Conservation (phyloP, 306 rosid species). For the Prunus dulcis region DNA sequence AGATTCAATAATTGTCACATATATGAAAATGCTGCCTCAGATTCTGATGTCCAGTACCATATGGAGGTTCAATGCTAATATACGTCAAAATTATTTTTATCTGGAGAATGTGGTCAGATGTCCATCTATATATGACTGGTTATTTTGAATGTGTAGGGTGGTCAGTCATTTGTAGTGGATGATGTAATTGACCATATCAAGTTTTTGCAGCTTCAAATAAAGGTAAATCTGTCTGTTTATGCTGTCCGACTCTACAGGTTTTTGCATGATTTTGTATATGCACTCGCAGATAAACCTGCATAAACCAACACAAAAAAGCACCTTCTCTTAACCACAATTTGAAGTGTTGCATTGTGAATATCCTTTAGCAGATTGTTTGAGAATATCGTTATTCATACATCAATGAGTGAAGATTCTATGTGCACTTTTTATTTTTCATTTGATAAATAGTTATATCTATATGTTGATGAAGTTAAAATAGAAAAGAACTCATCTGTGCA, state of each 20-base stretch:
- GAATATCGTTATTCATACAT: not conserved
- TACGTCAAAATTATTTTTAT: not conserved
- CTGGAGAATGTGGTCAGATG: not conserved
- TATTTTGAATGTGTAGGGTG: slow-evolving; percentile 50
- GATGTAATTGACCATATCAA: slow-evolving; percentile 81
- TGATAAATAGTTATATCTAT: not conserved
- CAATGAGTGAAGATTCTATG: not conserved
- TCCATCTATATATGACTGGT: slow-evolving; percentile 2
- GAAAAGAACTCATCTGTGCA: slow-evolving; percentile 27
- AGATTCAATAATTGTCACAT: too few relatives aligned
- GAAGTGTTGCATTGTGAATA: not conserved
- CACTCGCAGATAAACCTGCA: not conserved
- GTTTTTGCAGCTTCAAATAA: slow-evolving; percentile 71
- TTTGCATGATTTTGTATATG: not conserved
- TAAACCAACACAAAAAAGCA: not conserved
- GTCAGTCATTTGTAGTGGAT: slow-evolving; percentile 60
- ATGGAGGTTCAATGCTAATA: not conserved
- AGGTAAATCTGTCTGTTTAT: slow-evolving; percentile 43
- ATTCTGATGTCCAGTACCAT: not conserved
- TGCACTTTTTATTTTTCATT: not conserved
- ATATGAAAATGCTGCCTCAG: not conserved
- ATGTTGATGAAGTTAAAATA: not conserved
- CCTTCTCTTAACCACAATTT: not conserved
- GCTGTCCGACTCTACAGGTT: not conserved
- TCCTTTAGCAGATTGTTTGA: not conserved